Evolutionary conservation across 2,329 filamentous ascomycete genomes (phyloP).

Genomic region (Fusarium sp.): DNA sequence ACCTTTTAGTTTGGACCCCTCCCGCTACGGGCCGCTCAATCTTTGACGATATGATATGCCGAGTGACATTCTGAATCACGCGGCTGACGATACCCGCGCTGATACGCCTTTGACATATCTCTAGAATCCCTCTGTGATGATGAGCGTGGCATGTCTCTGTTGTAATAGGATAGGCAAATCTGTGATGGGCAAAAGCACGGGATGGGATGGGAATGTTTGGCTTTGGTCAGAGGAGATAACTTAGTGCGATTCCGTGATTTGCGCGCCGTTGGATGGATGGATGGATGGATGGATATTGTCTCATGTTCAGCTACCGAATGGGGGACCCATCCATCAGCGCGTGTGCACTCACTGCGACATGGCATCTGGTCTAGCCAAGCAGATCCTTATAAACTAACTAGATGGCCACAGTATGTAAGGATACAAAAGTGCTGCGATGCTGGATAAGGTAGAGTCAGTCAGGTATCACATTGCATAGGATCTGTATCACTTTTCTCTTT

Average conservation of each 20-base stretch:
- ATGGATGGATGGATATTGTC: neutral
- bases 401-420: neutral
- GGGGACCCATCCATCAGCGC: neutral
- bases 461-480: neutral
- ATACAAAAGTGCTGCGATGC: neutral
- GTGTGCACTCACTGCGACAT: neutral
- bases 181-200: neutral
- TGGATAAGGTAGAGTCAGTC: neutral
- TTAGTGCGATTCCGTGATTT: neutral
- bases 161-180: neutral
- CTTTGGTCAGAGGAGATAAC: neutral
- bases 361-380: neutral
- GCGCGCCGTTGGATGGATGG: neutral
- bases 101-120: neutral
- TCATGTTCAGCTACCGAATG: neutral
- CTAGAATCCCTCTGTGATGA: neutral
- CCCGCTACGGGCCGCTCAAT: conserved; percentile 10
- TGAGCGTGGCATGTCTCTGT: neutral
- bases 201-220: neutral
- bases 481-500: conserved; percentile 2
- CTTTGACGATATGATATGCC: neutral
- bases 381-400: neutral
- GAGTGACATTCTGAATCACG: neutral
- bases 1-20: neutral
- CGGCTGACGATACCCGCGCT: neutral